Conservation (phyloP, 2,329 filamentous ascomycete genomes). For the Didymellaceae sp. region DNA sequence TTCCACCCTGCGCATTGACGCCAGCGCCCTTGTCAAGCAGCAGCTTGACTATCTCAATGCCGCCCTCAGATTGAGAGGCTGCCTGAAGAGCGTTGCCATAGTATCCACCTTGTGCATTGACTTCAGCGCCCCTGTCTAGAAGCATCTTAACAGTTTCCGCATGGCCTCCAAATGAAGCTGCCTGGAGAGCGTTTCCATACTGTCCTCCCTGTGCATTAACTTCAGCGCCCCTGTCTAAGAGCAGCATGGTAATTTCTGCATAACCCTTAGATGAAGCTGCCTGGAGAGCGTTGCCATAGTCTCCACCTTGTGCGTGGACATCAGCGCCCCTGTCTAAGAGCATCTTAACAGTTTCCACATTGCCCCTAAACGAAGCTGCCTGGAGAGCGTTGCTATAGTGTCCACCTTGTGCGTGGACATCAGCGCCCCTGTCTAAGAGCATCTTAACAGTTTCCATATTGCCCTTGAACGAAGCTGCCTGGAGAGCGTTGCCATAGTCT, state of each 20-base stretch:
- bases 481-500: not conserved
- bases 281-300: not conserved
- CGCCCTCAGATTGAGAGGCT: too few relatives aligned
- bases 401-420: slow-evolving; percentile 1
- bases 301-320: not conserved
- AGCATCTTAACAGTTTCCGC: not conserved
- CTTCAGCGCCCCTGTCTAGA: too few relatives aligned
- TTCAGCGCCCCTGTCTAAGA: not conserved
- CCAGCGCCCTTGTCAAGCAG: slow-evolving; percentile 1
- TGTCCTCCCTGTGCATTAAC: not conserved
- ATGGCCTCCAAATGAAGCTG: not conserved
- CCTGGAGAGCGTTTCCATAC: not conserved
- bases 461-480: not conserved
- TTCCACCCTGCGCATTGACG: too few relatives aligned
- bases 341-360: slow-evolving; percentile 5
- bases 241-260: slow-evolving; percentile 2
- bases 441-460: not conserved
- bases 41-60: slow-evolving; percentile 3
- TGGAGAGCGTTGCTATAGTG: slow-evolving; percentile 1
- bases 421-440: slow-evolving; percentile 1
- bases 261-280: slow-evolving; percentile 1
- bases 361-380: not conserved
- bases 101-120: slow-evolving; percentile 2
- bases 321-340: not conserved
- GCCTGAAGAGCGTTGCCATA: slow-evolving; percentile 2